Evolutionary conservation across 2,329 filamentous ascomycete species (phyloP), one percentile per base, ranked within the genome.

Genomic region (Xylariomycetidae sp.): DNA sequence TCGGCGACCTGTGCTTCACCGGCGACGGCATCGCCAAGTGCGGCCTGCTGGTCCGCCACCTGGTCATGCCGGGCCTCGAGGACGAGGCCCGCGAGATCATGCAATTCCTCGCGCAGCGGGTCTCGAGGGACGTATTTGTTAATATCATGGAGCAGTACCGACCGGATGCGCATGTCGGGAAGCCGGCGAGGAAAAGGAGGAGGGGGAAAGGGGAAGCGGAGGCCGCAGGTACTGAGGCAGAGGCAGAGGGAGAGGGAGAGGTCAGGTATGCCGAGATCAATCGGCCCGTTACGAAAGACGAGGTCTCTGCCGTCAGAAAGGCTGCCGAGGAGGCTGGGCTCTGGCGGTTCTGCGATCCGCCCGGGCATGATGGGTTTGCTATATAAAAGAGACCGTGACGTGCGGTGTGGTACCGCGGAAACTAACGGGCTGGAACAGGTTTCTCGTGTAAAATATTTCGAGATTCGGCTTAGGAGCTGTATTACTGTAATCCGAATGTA

Each of bases 101-200:
- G 68, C 69, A 64, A 41, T 94, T 85, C 70, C 65, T 94, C 12
- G 86, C 85, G 0, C 66, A 73, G 17, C 75, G 88, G 33, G 70
- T 94, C 3, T 86, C 82, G 4, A 71, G 66, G 35, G 85, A 92
- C 56, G 69, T 84, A 27, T 90, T 89, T 58, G 74, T 92, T 39
- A 82, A 94, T 54, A 81, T 94, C 45, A 92, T 92, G 86, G 86
- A 94, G 59, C 87, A 94, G 60, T 92, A 92, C 52, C 80, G 79
- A 42, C 86, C 86, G 0, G 76, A 84, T 43, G 87, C 85, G 0
- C 80, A 94, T 56, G 87, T 94, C 1, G 87, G 87, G 4, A 90
- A 88, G 63, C 64, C 67, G 34, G 76, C 63, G 46, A 63, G 66
- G 36, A 53, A 49, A 38, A 53, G 17, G 28, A 36, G 33, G 40